Percentiles rank a stretch among this genome's conserved stretches.
These are phyloP conservation scores for Cytidiella melzeri DNA, from an alignment of 768 basidiomycete species.

Conservation along the genomic window DNA sequence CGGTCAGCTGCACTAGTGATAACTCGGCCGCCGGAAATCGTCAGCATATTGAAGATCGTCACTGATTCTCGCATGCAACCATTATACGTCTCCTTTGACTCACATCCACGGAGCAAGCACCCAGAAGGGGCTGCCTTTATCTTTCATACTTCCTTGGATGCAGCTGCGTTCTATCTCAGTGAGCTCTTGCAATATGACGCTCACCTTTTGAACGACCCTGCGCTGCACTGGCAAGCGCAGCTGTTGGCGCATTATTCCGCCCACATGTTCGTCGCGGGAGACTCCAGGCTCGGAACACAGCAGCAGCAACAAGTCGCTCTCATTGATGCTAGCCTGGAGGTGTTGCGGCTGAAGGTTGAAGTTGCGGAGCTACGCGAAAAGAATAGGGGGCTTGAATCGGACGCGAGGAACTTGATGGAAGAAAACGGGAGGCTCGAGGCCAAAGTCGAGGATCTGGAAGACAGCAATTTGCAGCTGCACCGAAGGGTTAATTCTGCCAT, in stretches of 20 bases:
- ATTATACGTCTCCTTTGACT: conserved; percentile 60
- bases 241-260: conserved; percentile 56
- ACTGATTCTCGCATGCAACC: conserved; percentile 14
- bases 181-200: conserved; percentile 46
- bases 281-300: conserved; percentile 14
- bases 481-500: background rate
- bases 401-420: conserved; percentile 13
- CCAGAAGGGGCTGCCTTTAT: conserved; percentile 56
- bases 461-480: background rate
- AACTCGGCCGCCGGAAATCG: conserved; percentile 67
- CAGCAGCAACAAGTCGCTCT: conserved; percentile 30
- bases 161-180: conserved; percentile 38
- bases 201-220: conserved; percentile 33
- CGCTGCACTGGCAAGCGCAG: conserved; percentile 60
- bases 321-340: conserved; percentile 43
- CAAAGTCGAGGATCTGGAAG: conserved; percentile 4
- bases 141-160: conserved; percentile 40
- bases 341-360: conserved; percentile 22
- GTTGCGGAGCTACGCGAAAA: conserved; percentile 25
- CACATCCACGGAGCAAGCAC: conserved; percentile 51
- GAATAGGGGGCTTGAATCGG: conserved; percentile 19
- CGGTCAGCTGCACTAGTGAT: conserved; percentile 34
- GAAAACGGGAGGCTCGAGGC: conserved; percentile 4
- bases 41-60: conserved; percentile 41
- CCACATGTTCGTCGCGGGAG: conserved; percentile 42